Percentiles rank a stretch among this genome's conserved stretches.
These are phyloP conservation scores for Nannochloropsis granulata DNA, from an alignment of 108 stramenopile species.

Conservation along the genomic window DNA sequence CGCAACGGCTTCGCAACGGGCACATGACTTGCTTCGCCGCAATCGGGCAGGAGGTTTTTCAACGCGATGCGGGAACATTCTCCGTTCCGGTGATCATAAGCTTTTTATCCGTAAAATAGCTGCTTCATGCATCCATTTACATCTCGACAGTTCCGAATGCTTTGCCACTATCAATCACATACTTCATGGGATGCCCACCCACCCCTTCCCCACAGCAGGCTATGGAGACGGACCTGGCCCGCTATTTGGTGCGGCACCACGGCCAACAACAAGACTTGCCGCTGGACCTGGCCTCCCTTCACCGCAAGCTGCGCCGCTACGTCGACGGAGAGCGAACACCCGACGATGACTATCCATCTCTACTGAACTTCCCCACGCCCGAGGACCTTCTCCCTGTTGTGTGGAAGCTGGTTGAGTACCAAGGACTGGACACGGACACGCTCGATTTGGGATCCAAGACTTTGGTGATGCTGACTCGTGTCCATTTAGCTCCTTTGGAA, in stretches of 20 bases:
- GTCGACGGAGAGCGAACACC: not conserved
- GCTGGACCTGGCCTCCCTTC: not conserved
- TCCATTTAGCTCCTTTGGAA: not conserved
- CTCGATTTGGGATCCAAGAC: not conserved
- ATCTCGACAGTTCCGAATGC: too few relatives aligned
- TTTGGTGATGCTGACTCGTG: not conserved
- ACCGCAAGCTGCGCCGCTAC: not conserved
- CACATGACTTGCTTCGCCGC: too few relatives aligned
- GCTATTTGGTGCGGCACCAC: not conserved
- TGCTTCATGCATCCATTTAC: too few relatives aligned
- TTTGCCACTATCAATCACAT: too few relatives aligned
- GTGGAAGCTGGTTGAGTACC: not conserved
- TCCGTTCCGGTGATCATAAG: too few relatives aligned
- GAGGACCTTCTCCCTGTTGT: not conserved
- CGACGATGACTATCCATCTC: not conserved
- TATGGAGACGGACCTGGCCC: not conserved
- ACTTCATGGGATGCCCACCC: too few relatives aligned
- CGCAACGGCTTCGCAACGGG: too few relatives aligned
- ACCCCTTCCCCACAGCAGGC: not conserved
- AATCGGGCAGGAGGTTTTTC: too few relatives aligned
- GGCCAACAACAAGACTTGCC: not conserved
- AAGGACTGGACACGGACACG: not conserved
- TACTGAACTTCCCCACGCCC: not conserved
- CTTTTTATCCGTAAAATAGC: too few relatives aligned
- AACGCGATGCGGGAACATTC: too few relatives aligned